These are phyloP conservation scores for Hypoxylon cercidicola DNA, from an alignment of 495 filamentous ascomycete species.

Conservation along the genomic window DNA sequence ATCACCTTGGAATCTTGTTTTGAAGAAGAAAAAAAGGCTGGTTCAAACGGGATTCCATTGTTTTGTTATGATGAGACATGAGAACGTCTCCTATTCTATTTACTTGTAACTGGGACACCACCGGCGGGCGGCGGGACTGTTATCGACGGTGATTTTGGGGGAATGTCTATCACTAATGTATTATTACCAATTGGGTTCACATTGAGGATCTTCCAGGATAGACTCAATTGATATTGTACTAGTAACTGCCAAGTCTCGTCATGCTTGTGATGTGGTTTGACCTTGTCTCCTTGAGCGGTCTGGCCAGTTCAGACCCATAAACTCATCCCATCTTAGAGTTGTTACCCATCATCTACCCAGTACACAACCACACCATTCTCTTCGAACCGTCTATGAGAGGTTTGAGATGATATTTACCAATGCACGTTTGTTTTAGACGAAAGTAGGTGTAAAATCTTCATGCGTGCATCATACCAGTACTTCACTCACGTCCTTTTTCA, in stretches of 20 bases:
- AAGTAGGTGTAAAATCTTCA: too few species aligned
- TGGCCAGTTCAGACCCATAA: background rate
- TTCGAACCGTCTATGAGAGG: too few species aligned
- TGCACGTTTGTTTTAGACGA: too few species aligned
- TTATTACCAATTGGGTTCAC: conserved; percentile 25
- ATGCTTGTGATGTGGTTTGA: conserved; percentile 7
- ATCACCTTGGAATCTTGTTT: conserved; percentile 12
- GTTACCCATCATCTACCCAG: too few species aligned
- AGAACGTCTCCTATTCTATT: conserved; percentile 31
- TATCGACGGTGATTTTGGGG: conserved; percentile 12
- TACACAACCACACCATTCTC: too few species aligned
- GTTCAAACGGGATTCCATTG: conserved; percentile 17
- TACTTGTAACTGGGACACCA: conserved; percentile 17
- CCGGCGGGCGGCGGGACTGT: conserved; percentile 19
- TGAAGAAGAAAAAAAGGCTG: background rate
- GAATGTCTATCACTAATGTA: conserved; percentile 28
- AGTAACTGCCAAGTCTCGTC: conserved; percentile 7
- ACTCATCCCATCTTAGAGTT: too few species aligned
- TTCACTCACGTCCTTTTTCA: too few species aligned
- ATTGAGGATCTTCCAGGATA: conserved; percentile 23
- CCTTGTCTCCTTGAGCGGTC: background rate
- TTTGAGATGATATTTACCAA: too few species aligned
- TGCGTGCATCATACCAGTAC: too few species aligned
- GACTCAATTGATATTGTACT: conserved; percentile 32
- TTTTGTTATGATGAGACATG: conserved; percentile 28